Evolutionary conservation across 208 protist species (phyloP), one percentile per base, ranked within the genome.

Genomic region (Leishmania martiniquensis): DNA sequence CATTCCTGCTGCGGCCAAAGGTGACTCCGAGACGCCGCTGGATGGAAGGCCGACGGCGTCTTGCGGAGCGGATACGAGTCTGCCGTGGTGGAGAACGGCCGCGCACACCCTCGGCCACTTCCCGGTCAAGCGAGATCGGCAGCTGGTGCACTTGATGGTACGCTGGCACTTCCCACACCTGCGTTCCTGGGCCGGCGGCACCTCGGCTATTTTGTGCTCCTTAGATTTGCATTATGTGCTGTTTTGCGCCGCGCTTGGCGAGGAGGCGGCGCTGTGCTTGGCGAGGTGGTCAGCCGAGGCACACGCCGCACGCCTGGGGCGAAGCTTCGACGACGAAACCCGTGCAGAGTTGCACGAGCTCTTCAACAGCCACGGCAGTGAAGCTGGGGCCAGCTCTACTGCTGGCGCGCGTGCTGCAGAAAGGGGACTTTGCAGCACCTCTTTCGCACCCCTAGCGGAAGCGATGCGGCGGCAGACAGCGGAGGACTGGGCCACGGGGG

Each of bases 161-260:
- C 89, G 88, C n/a, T 51, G 57, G 10, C 65, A 62, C 49, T 91
- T 86, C 72, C 87, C 87, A 6, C 81, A 91, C 75, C 57, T 94
- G 5, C 84, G 87, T 54, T 76, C 82, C 45, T 85, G 37, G n/a
- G 65, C 78, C 1, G 73, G 57, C 6, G 22, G 39, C 49, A 20
- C 72, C n/a, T 34, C 71, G 37, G 49, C 81, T 17, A 79, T 78
- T 17, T 45, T 44, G 0, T 84, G 80, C 70, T 17, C 52, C 13
- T 13, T 80, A 29, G 83, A 92, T 47, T 22, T 69, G 37, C 83
- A 87, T 52, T 91, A 85, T 67, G 74, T 91, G 15, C 62, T 91
- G 6, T 75, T 92, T 52, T 70, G 78, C 22, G 75, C 81, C 22
- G 77, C 86, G 5, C 69, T 92, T 0, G 88, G 85, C 12, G 60